Percentiles rank a stretch among this genome's conserved stretches.
Conservation (phyloP, 768 basidiomycete genomes). For the Hygrocybe coccinea region DNA sequence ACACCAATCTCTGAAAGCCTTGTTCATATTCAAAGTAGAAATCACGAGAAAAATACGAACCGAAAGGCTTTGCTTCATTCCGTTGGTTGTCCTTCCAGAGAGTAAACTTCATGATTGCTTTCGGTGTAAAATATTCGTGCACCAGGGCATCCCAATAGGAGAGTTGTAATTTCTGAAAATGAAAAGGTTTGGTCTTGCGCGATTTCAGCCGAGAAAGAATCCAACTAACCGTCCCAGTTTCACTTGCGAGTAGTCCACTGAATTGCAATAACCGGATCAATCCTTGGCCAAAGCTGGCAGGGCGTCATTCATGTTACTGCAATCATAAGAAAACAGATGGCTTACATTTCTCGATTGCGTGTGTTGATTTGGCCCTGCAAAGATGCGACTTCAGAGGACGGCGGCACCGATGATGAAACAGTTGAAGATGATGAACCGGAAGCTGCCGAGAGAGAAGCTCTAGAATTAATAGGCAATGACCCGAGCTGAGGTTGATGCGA, state of each 20-base stretch:
- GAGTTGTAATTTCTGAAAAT: slow-evolving; percentile 52
- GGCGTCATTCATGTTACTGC: slow-evolving; percentile 1
- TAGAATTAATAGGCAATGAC: background rate
- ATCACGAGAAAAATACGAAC: slow-evolving; percentile 39
- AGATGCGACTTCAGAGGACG: background rate
- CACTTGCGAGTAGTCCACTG: slow-evolving; percentile 57
- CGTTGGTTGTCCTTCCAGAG: slow-evolving; percentile 83
- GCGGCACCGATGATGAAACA: background rate
- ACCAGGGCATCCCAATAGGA: slow-evolving; percentile 65
- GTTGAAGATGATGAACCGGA: slow-evolving; percentile 1
- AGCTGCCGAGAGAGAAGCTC: background rate
- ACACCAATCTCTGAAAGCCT: slow-evolving; percentile 62
- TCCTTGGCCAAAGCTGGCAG: slow-evolving; percentile 58
- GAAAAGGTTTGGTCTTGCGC: background rate
- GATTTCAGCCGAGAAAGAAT: background rate
- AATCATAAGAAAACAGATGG: slow-evolving; percentile 9
- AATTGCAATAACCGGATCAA: slow-evolving; percentile 63
- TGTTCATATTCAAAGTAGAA: background rate
- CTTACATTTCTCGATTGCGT: slow-evolving; percentile 9
- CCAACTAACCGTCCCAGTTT: slow-evolving; percentile 44
- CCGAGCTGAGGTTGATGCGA: slow-evolving; percentile 10
- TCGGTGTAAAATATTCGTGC: slow-evolving; percentile 64
- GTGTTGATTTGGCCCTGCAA: background rate
- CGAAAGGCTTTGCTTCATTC: slow-evolving; percentile 78
- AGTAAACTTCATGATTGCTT: slow-evolving; percentile 71